phyloP scores from a whole-genome alignment of 2,329 filamentous ascomycete genomes.

The Tolypocladium pustulatum region DNA sequence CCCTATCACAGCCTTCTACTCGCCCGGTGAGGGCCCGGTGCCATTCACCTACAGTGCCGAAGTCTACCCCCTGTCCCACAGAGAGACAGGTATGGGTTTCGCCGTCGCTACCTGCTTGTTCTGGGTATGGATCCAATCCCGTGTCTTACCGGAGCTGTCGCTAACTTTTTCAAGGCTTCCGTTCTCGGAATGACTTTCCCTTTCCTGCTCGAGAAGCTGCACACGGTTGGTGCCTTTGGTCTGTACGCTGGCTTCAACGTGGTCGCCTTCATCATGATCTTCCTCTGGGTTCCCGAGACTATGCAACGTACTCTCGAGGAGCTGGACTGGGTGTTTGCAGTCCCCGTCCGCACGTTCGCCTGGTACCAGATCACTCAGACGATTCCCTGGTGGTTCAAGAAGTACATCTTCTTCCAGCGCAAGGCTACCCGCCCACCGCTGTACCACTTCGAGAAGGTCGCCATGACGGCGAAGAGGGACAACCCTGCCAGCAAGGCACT shows the following conservation, averaged over 20 bases:
- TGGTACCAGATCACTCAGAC: conserved; percentile 22
- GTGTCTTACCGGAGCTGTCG: background rate
- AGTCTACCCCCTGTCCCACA: conserved; percentile 52
- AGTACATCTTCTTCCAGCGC: conserved; percentile 20
- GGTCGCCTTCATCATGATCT: conserved; percentile 43
- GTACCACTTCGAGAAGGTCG: conserved; percentile 23
- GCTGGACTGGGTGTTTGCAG: conserved; percentile 39
- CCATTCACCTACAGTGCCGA: conserved; percentile 54
- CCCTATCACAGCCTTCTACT: conserved; percentile 41
- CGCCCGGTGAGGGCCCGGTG: conserved; percentile 52
- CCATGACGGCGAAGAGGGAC: conserved; percentile 1
- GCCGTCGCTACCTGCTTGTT: conserved; percentile 51
- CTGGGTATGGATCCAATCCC: conserved; percentile 19
- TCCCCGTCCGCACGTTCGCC: conserved; percentile 31
- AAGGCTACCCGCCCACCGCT: conserved; percentile 21
- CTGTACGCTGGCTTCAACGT: conserved; percentile 47
- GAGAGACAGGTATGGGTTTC: conserved; percentile 54
- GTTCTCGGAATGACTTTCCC: conserved; percentile 42
- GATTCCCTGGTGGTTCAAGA: conserved; percentile 22
- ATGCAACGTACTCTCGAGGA: conserved; percentile 42
- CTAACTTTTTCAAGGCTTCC: conserved; percentile 18
- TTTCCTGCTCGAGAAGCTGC: conserved; percentile 27
- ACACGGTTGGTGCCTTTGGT: conserved; percentile 28
- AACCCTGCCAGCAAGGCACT: background rate
- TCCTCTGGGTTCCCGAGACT: conserved; percentile 37